phyloP scores from a whole-genome alignment of 495 filamentous ascomycete genomes.

The Penicillium riverlandense region DNA sequence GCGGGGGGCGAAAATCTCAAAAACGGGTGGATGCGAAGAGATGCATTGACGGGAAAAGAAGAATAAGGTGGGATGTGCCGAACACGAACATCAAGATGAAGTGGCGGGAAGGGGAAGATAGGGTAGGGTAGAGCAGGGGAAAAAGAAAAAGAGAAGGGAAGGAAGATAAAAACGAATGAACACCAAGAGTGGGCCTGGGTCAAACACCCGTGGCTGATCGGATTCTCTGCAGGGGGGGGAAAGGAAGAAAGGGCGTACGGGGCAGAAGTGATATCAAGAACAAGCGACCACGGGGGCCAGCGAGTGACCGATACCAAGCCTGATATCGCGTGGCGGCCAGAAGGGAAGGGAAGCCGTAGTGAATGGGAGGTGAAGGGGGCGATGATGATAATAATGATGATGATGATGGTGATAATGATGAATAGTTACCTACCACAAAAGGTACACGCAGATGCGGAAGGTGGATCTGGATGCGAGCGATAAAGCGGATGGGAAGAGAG shows the following conservation, averaged over 20 bases:
- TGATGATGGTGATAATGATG: no score
- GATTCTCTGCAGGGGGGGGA: slow-evolving; percentile 22
- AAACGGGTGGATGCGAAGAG: slow-evolving; percentile 7
- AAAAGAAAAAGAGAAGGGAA: slow-evolving; percentile 10
- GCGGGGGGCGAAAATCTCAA: slow-evolving; percentile 21
- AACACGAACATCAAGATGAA: slow-evolving; percentile 2
- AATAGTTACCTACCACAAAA: no score
- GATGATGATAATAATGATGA: no score
- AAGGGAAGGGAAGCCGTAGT: slow-evolving; percentile 2
- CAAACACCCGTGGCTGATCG: slow-evolving; percentile 19
- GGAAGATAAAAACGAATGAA: slow-evolving; percentile 10
- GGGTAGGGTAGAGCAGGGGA: slow-evolving; percentile 6
- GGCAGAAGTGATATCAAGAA: slow-evolving; percentile 14
- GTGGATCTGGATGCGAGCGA: background rate
- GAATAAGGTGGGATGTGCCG: no score
- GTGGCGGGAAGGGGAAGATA: slow-evolving; percentile 4
- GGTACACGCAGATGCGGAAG: no score
- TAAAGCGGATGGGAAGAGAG: background rate
- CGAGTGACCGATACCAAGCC: background rate
- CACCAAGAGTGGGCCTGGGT: slow-evolving; percentile 16
- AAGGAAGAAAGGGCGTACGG: slow-evolving; percentile 1
- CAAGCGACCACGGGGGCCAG: background rate
- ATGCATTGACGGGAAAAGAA: background rate
- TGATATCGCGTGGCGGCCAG: background rate
- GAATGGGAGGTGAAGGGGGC: slow-evolving; percentile 2